phyloP scores from a whole-genome alignment of 2,329 filamentous ascomycete species.

The Phialocephala subalpina region DNA sequence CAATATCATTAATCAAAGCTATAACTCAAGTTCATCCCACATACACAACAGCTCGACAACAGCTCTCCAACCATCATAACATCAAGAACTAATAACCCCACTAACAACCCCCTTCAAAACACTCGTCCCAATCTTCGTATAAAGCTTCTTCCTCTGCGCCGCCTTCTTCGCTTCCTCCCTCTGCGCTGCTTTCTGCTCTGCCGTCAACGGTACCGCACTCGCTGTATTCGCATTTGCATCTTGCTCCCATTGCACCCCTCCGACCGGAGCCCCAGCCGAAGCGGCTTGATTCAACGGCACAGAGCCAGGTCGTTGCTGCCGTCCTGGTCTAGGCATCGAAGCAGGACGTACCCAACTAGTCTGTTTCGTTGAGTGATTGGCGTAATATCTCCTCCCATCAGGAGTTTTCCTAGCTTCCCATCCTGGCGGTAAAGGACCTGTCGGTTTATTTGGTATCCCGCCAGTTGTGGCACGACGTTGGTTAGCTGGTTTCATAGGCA shows the following conservation, averaged over 20 bases:
- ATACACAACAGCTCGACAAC: background rate
- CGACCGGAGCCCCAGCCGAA: background rate
- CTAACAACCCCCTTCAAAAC: background rate
- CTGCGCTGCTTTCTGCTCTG: background rate
- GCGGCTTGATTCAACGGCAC: background rate
- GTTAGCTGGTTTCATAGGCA: background rate
- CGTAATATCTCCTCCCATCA: conserved; percentile 3
- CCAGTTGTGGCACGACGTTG: background rate
- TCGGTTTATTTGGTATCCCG: background rate
- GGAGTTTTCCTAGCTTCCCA: conserved; percentile 8
- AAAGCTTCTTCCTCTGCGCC: background rate
- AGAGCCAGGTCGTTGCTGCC: background rate
- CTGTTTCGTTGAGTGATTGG: background rate
- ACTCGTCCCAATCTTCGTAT: background rate
- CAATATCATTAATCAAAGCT: no score
- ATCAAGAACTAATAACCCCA: background rate
- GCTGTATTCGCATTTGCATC: background rate
- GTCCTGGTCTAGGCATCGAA: background rate
- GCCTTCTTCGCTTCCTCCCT: background rate
- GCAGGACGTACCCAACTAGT: background rate
- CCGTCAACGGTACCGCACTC: background rate
- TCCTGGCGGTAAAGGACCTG: background rate
- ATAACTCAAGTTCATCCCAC: no score
- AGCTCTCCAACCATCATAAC: background rate
- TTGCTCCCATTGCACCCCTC: background rate